Evolutionary conservation across 2,329 filamentous ascomycete species (phyloP), one percentile per base, ranked within the genome.

Genomic region (Pyrenophora tritici-repentis): DNA sequence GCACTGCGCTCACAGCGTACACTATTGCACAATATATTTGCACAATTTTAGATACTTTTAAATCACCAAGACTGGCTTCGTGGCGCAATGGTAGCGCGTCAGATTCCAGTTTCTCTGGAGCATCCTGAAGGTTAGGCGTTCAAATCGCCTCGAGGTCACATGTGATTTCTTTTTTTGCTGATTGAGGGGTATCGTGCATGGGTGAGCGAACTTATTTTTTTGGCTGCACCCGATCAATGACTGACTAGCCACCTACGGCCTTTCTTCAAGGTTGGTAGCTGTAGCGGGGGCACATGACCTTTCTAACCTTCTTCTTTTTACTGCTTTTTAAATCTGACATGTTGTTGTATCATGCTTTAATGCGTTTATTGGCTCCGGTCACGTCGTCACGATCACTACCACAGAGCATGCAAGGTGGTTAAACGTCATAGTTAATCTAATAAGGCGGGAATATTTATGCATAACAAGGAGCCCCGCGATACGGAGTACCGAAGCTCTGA

Each of bases 61-160:
- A 42, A 37, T 40, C 31, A 53, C n/a, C 13, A 32, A 43, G 18
- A 49, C 40, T 22, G 50, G 50, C 50, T 53, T 53, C 50, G 45
- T 53, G 50, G 50, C 50, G 50, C 50, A 53, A 53, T 53, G 50
- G 50, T 53, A 53, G 50, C 50, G 50, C 50, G 50, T 53, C 50
- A 53, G 50, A 53, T 53, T 53, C 50, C 50, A 53, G 50, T 53
- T 49, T 10, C 40, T 40, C 50, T 53, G 50, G 50, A 53, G 50
- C 17, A 18, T 49, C 50, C 50, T 53, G 50, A 53, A 53, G 50
- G 50, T 49, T 53, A 53, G 50, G 50, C 46, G 50, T 53, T 53
- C 50, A 53, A 53, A 53, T 53, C 50, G 46, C 50, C 50, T 53
- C 45, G 50, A 53, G 50, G 50, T 53, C 50, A 50, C 29, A 39